Evolutionary conservation across 1,284 basidiomycete genomes (phyloP), one percentile per base, ranked within the genome.

Genomic region (Malassezia nana): DNA sequence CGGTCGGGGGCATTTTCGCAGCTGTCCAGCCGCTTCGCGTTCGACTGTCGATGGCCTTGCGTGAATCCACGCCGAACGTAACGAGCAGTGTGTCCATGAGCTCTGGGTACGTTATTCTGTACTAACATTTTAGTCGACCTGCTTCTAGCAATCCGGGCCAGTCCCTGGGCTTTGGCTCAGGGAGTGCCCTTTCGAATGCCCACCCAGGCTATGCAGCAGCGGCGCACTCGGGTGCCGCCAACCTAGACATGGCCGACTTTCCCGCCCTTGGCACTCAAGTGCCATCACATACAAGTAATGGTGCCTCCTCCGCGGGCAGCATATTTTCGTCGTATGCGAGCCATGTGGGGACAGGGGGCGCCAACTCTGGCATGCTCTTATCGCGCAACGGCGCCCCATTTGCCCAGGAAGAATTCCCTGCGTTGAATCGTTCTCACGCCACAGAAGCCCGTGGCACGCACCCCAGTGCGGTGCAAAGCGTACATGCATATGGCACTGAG

Each of bases 361-460:
- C 42, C 16, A 51, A 42, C 30, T 50, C 53, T 15, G 24, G 46
- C 2, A 30, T 55, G 30, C 50, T 56, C 43, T 16, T 56, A 6
- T 51, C 54, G 25, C 54, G 49, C 13, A 30, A 31, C 12, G 46
- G 40, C 35, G 55, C 62, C 9, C 55, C 64, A 26, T 67, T 67
- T 58, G 59, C 58, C 29, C 64, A 63, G 44, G 69, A 71, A 47
- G 69, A 72, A 53, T 72, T 71, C 31, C 68, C 68, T n/a, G 66
- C 69, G 12, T 50, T 72, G 33, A 65, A 64, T 46, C 65, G 60
- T 29, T 43, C 40, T 15, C 52, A 55, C n/a, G 24, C 39, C 13
- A 15, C 49, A 38, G 35, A 51, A 20, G 20, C 31, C 20, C 12
- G 49, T 15, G 40, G 22, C 16, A 8, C 42, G n/a, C 35, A 16